Base-by-base conservation (phyloP, 495 filamentous ascomycete genomes). In the Clavariopsis aquatica region DNA sequence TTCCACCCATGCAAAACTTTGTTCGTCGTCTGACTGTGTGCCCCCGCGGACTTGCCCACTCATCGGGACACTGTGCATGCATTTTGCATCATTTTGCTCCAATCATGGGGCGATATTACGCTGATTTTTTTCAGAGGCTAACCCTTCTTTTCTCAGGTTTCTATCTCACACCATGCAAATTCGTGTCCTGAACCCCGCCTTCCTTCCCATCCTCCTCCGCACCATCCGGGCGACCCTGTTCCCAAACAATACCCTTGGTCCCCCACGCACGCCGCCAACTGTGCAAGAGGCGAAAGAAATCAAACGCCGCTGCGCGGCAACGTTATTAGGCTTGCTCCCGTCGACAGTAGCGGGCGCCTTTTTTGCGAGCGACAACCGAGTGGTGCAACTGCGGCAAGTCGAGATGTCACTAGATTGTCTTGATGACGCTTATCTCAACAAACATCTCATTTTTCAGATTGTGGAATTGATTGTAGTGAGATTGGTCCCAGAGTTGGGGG, bases 381-480 rank as follows among this genome's bases (percentile, higher is more conserved):
- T 24, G 41, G 61, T 71, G 60, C 76, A 79, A 12, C 75, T 81
- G 27, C 64, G 56, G 45, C 78, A 83, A 68, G 79, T 87, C 36
- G 84, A 79, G 52, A 74, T 71, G 59, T 78, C 89, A 24, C 81
- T 97, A 20, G 87, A 91, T 68, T 77, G 90, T 17, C 89, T 96
- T 70, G 82, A 81, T 1, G 90, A 96, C 74, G 82, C 81, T 12
- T 97, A 96, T 76, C 85, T 89, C 73, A 98, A 97, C 78, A 93
- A 89, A 75, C 92, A 98, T 74, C 76, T 98, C 10, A 74, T 93
- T 46, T 95, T 93, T 67, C 78, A 82, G 23, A 79, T 92, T 41
- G 69, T 96, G 41, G 94, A 98, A 75, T 77, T 90, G 56, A 62
- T 96, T 0, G 78, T 98, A 15, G 85, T 89, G 36, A 83, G 87